Evolutionary conservation across 495 filamentous ascomycete species (phyloP).

Genomic region (Pseudevernia furfuracea): DNA sequence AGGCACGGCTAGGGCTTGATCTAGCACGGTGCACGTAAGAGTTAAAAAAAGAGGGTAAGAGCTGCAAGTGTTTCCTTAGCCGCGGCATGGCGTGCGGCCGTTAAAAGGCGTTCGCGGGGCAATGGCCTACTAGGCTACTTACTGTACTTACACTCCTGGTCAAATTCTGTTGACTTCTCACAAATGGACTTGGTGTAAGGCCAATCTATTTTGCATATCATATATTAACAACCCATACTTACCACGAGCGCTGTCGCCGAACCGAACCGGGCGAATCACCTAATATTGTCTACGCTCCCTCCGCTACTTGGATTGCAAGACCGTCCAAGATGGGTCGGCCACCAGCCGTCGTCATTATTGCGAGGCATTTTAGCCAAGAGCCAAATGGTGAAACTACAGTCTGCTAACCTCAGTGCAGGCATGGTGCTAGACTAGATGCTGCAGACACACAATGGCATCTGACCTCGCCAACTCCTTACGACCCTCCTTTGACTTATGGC

Average conservation of each 20-base stretch:
- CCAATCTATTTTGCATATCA: no score
- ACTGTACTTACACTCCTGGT: no score
- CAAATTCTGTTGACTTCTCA: not conserved
- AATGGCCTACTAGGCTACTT: no score
- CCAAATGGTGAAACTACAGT: not conserved
- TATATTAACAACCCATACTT: no score
- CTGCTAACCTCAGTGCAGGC: conserved; percentile 43
- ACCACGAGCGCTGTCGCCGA: not conserved
- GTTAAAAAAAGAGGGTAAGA: no score
- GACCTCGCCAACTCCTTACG: conserved; percentile 89
- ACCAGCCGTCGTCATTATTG: conserved; percentile 69
- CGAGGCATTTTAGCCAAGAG: conserved; percentile 48
- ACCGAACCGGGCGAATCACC: not conserved
- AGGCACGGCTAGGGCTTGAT: not conserved
- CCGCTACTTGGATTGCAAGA: not conserved
- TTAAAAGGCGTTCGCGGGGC: not conserved
- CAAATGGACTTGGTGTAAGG: no score
- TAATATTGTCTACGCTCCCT: not conserved
- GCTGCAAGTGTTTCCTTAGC: conserved; percentile 1
- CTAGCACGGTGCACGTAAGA: not conserved
- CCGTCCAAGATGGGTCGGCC: conserved; percentile 43
- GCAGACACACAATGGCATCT: conserved; percentile 93
- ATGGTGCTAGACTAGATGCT: conserved; percentile 86
- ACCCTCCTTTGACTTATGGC: conserved; percentile 89
- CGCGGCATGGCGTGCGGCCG: not conserved